Conservation (phyloP, 2,329 filamentous ascomycete species). For the Chrysoporthe puriensis region DNA sequence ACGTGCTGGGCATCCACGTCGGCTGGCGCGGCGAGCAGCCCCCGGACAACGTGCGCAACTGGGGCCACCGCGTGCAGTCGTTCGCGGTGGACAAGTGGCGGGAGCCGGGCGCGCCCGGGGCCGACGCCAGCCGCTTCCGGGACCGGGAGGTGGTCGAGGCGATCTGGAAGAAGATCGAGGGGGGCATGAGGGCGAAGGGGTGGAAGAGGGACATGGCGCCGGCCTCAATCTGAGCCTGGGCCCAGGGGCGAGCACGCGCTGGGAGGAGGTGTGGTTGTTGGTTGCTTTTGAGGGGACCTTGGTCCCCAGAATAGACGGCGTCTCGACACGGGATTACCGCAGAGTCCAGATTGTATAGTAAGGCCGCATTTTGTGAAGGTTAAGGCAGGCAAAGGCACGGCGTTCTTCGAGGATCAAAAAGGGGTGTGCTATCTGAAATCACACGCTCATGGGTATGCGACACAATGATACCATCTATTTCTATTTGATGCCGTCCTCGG, state of each 20-base stretch:
- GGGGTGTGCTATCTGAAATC: constrained; percentile 3
- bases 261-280: neutral
- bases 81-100: constrained; percentile 80
- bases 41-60: constrained; percentile 77
- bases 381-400: neutral
- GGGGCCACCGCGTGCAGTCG: constrained; percentile 82
- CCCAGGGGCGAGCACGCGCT: too few relatives aligned
- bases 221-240: constrained; percentile 46
- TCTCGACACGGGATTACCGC: neutral
- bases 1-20: constrained; percentile 85
- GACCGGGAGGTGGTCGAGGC: constrained; percentile 92
- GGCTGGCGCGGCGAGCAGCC: constrained; percentile 86
- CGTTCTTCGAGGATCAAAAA: neutral
- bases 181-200: constrained; percentile 81
- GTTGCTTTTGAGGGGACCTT: neutral
- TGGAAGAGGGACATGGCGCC: constrained; percentile 77
- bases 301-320: neutral
- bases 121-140: constrained; percentile 69
- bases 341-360: constrained; percentile 1
- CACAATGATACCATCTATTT: constrained; percentile 13
- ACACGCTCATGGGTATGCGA: neutral
- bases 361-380: neutral
- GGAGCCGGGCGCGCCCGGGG: constrained; percentile 47
- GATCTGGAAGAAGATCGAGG: constrained; percentile 89
- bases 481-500: neutral